Base-by-base conservation (phyloP, 2,329 filamentous ascomycete species). In the Mariannaea sp. region DNA sequence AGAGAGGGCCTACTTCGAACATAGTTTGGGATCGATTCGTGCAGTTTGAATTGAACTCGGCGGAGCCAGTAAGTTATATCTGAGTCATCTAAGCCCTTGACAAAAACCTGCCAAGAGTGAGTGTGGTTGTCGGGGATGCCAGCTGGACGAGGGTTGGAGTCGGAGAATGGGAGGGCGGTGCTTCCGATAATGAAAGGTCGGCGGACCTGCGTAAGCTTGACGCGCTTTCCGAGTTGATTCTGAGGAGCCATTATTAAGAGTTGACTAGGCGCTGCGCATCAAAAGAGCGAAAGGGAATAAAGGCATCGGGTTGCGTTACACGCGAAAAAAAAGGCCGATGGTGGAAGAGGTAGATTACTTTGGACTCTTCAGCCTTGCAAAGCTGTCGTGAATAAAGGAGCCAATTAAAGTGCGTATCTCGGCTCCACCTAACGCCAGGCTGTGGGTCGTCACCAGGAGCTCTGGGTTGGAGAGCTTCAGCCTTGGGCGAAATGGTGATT, bases 21-120 rank as follows among this genome's bases (percentile, higher is more conserved):
- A 52, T 89, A 89, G 72, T 97, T 96, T 22, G 91, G 87, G 71
- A 97, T 97, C 8, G 93, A 97, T 73, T 97, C 92, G 79, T 97
- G 93, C 13, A 99, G 84, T 73, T 97, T 97, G 77, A 99, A 99
- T 71, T 97, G 92, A 1, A 99, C 93, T 66, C 96, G 93, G 53
- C 93, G 90, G 61, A 97, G 81, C 92, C 94, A 99, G 73, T 96
- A 94, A 22, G 90, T 92, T 61, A 97, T 88, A 69, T 96, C 90
- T 55, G 90, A 89, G 71, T 90, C 90, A 66, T 96, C 91, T 48
- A 96, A 80, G 40, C 92, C 91, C 69, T 89, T 89, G 53, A 99
- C 90, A 72, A 95, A 97, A 59, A 97, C 90, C 67, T 89, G 87
- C 94, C 94, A 99, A 58, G 89, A 90, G 77, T 97, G 95, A 26